Percentiles rank a stretch among this genome's conserved stretches.
These are phyloP conservation scores for Penicillium sp. DNA, from an alignment of 2,329 filamentous ascomycete species.

Conservation along the genomic window DNA sequence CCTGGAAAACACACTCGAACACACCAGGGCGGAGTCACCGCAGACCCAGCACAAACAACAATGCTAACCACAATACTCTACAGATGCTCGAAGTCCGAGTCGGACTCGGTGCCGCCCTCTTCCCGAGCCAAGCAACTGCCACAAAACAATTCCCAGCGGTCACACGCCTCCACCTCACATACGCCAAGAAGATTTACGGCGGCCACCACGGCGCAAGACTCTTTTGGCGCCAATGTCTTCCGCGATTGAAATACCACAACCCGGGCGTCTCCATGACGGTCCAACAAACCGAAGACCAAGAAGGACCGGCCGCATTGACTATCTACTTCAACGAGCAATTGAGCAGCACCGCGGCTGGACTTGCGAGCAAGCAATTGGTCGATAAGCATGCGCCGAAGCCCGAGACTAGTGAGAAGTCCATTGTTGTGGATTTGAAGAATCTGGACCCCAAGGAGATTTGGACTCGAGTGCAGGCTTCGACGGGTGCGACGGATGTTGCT, in stretches of 20 bases:
- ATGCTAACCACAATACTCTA: conserved; percentile 1
- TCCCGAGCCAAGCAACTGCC: conserved; percentile 55
- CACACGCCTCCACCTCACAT: conserved; percentile 47
- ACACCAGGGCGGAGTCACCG: neutral
- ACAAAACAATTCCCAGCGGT: conserved; percentile 39
- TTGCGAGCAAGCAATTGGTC: conserved; percentile 24
- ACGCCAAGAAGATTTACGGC: conserved; percentile 44
- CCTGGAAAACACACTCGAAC: neutral
- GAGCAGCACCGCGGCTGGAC: conserved; percentile 27
- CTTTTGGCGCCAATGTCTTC: conserved; percentile 84
- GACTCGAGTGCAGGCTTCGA: conserved; percentile 42
- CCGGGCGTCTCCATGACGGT: conserved; percentile 81
- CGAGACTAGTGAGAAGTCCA: conserved; percentile 31
- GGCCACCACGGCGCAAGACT: conserved; percentile 60
- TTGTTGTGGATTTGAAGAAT: conserved; percentile 41
- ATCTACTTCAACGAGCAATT: conserved; percentile 43
- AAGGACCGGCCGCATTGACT: conserved; percentile 39
- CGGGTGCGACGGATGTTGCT: conserved; percentile 40
- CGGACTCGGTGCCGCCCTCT: conserved; percentile 78
- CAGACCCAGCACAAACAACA: neutral
- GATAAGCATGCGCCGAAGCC: conserved; percentile 39
- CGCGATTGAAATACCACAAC: conserved; percentile 92
- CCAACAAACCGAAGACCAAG: conserved; percentile 63
- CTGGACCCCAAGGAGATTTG: conserved; percentile 45
- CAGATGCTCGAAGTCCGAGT: conserved; percentile 74